These are phyloP conservation scores for Rasamsonia emersonii DNA, from an alignment of 2,329 filamentous ascomycete species.

Conservation along the genomic window DNA sequence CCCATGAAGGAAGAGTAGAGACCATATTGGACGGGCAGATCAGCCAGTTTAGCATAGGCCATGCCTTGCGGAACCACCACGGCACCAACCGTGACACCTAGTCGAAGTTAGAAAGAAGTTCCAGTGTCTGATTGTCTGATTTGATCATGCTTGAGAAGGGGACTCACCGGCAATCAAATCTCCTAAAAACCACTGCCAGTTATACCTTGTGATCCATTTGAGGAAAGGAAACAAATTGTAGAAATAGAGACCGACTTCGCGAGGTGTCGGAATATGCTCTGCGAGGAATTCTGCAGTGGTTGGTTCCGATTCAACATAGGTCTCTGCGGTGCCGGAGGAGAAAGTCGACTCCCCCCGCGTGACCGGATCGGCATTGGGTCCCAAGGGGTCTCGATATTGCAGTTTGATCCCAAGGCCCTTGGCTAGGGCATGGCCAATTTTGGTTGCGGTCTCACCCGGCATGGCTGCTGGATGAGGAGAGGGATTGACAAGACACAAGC, in stretches of 20 bases:
- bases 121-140: background rate
- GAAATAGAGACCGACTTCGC: constrained; percentile 53
- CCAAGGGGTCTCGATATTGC: constrained; percentile 51
- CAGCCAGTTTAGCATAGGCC: constrained; percentile 82
- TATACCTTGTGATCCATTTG: constrained; percentile 84
- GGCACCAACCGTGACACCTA: constrained; percentile 61
- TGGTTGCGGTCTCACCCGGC: constrained; percentile 35
- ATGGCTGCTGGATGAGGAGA: constrained; percentile 18
- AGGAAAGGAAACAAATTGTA: constrained; percentile 75
- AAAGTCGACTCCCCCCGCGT: constrained; percentile 72
- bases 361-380: constrained; percentile 50
- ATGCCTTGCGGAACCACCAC: constrained; percentile 94
- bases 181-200: constrained; percentile 76
- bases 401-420: constrained; percentile 78
- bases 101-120: constrained; percentile 6
- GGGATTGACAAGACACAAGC: too few species aligned
- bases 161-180: constrained; percentile 75
- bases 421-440: constrained; percentile 64
- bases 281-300: constrained; percentile 63
- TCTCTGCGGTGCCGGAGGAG: constrained; percentile 63
- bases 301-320: constrained; percentile 76
- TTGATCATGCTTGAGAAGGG: background rate
- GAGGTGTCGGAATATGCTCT: constrained; percentile 52
- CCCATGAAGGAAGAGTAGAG: constrained; percentile 96
- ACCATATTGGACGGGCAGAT: constrained; percentile 72